Base-by-base conservation (phyloP, 2,329 filamentous ascomycete species). In the Geosmithia flava region DNA sequence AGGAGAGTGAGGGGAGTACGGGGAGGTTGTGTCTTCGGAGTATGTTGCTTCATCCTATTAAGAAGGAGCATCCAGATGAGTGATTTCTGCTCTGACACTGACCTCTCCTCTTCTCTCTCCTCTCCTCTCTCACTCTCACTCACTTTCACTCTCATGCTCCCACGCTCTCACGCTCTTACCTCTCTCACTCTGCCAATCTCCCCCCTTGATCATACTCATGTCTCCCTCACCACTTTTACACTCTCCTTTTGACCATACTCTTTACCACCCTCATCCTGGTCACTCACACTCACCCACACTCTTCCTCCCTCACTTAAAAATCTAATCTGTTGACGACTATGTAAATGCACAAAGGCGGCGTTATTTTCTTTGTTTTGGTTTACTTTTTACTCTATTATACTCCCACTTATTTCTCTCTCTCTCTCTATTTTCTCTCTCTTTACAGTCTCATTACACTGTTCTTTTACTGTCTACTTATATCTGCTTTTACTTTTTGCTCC, bases 21-120 rank as follows among this genome's bases (percentile, higher is more conserved):
- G 85, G 85, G 20, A 74, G 87, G 46, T 80, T 93, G 74, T 94
- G 87, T 65, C 66, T 93, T 58, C 80, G 85, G 45, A 85, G 81
- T 53, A 85, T 91, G 77, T 67, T 93, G 54, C 64, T 93, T 54
- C 87, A 94, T 70, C 87, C 87, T 1, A 80, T 93, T 56, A 94
- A 94, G 68, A 74, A 68, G 61, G 76, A 80, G 59, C 68, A 71
- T 53, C 73, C 72, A n/a, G 72, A 76, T 19, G 10, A 37, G 19
- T 42, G 27, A 49, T 47, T 11, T 29, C 27, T n/a, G 4, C 6
- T 30, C 44, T 5, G 29, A 27, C 20, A 46, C 42, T 20, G n/a
- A n/a, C n/a, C 33, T 16, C 13, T 37, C 33, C 13, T 11, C 3
- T 16, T 11, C 33, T 16, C 33, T 37, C 33, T 37, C 33, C 3